Base-by-base conservation (phyloP, 2,329 filamentous ascomycete species). In the Fusarium begoniae region DNA sequence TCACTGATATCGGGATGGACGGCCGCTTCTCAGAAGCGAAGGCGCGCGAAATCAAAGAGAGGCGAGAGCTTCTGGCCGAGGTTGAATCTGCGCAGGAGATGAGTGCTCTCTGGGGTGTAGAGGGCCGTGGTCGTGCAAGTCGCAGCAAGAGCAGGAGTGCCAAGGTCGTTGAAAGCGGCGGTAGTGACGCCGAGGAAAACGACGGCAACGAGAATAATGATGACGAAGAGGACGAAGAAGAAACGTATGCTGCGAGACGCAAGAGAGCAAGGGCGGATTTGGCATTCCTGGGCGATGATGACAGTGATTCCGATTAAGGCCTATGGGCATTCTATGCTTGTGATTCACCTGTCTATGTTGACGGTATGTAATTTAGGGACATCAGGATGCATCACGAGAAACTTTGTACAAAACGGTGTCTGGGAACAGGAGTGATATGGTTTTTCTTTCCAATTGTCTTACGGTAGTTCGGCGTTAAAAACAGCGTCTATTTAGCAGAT, bases 21-120 rank as follows among this genome's bases (percentile, higher is more conserved):
- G 96, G 95, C 1, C 90, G 96, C 22, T 98, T 94, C 82, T 97
- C 94, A 2, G 89, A 93, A 77, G 91, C 94, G 47, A 96, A 93
- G 78, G 96, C 96, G 2, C 90, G 88, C 30, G 91, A 94, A 82
- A 98, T 98, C 80, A 96, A 94, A 80, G 96, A 98, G 83, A 87
- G 89, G 78, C 88, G 96, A 60, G 96, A 99, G 83, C 87, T 99
- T 41, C 88, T 90, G 78, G 94, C 92, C 2, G 96, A 99, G 78
- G 85, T 98, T 12, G 94, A 96, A 79, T 92, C 91, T 18, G 94
- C 98, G 22, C 91, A 94, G 80, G 91, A 96, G 80, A 95, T 94
- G 78, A 92, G 94, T 67, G 89, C 90, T 75, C 87, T 89, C 57
- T 98, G 95, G 95, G 96, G 96, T 3, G 82, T 83, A 44, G 82